Conservation (phyloP, 2,329 filamentous ascomycete genomes). For the Gaeumannomyces tritici region DNA sequence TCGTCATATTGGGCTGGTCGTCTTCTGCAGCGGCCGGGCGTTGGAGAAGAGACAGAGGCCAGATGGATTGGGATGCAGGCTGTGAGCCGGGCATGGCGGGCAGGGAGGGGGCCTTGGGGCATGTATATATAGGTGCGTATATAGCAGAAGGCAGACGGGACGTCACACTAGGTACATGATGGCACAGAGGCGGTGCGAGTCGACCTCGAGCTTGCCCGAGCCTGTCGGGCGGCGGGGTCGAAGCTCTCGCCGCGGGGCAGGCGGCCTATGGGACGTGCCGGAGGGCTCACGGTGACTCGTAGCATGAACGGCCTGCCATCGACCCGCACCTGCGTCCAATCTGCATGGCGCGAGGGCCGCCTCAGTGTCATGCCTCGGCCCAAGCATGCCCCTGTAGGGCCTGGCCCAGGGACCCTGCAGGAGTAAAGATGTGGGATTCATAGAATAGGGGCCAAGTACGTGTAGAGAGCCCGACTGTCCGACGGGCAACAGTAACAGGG, state of each 20-base stretch:
- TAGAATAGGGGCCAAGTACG: no score
- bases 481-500: no score
- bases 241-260: no score
- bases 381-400: neutral
- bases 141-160: neutral
- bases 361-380: neutral
- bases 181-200: no score
- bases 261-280: neutral
- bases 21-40: neutral
- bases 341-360: neutral
- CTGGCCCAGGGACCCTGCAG: no score
- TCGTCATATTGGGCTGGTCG: neutral
- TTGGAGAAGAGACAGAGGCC: neutral
- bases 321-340: neutral
- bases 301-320: neutral
- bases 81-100: neutral
- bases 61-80: neutral
- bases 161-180: neutral
- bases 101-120: neutral
- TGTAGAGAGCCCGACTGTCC: no score
- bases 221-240: neutral
- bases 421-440: no score
- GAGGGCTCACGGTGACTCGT: neutral
- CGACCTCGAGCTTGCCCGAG: no score
- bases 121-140: neutral